Base-by-base conservation (phyloP, 371 early-diverging fungal genomes). In the Lichtheimia corymbifera region DNA sequence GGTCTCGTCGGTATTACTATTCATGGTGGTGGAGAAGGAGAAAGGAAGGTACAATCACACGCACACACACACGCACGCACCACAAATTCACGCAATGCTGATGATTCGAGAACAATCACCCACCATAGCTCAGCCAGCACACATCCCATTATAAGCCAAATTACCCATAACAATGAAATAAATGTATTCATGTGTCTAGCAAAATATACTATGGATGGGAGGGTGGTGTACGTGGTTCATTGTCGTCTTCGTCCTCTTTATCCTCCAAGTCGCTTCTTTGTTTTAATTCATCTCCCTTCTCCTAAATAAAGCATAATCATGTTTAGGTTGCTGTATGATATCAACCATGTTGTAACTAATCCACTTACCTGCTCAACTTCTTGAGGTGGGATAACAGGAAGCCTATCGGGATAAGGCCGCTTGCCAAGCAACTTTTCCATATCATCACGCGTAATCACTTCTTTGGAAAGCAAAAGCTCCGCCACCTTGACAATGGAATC, bases 391-490 rank as follows among this genome's bases (percentile, higher is more conserved):
- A 59, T 22, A 14, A 35, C 28, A 5, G 50, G 59, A 20, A 18
- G 49, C 35, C 40, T 50, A 35, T 59, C 59, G 12, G 66, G 67
- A 76, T 92, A 94, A 30, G 94, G 95, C 27, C 95, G 83, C 65
- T 83, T 84, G 25, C 99, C 99, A 49, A 98, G 69, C 44, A 98
- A 69, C 17, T 79, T 68, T 53, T 95, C 84, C 95, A 98, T 93
- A 62, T 97, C 98, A 43, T 96, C 94, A 30, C 97, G 84, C 17
- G 86, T 90, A 59, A 97, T 76, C n/a, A 98, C 97, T 77, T 98
- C 99, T 82, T 96, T 96, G 73, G 93, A 88, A 67, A 98, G 79
- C 69, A 98, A 70, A 65, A 89, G 73, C 67, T 87, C 74, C 2
- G 99, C 99, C 2, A 98, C 93, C 79, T 92, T 93, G 70, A 94